Evolutionary conservation across 306 rosid species (phyloP), one percentile per base, ranked within the genome.

Genomic region (Sindora glabra): DNA sequence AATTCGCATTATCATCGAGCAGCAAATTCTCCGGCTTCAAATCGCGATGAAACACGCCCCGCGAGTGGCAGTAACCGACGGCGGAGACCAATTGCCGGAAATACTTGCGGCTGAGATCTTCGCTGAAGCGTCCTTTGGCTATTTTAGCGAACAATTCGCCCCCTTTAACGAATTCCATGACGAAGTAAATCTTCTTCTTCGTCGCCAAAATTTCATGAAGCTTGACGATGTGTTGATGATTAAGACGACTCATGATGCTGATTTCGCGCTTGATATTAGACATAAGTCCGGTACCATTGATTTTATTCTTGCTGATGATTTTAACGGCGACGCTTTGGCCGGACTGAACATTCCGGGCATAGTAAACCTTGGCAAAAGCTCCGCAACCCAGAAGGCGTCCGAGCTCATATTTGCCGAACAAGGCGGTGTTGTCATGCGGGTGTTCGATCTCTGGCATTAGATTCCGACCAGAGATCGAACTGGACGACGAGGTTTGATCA

Each of bases 281-380:
- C 47, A 63, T 69, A 13, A 84, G 48, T 0, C 60, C 61, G 0
- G 75, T 37, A 3, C 74, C 71, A 0, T 8, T 2, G 0, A 88
- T 48, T 53, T 78, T 88, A 70, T 84, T 88, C 71, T 88, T 88
- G 77, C 45, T 88, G 51, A 88, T 78, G 3, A 84, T 58, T 17
- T 88, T 88, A 1, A 84, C 46, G 12, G 92, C 96, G 40, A 79
- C 81, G 74, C 89, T 80, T 3, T 73, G 82, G 10, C 87, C 81
- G 2, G 74, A 73, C 0, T 44, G 48, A 0, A 62, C 44, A 62
- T 84, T 67, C 8, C 89, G 83, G 8, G 84, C 94, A 67, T 84
- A 72, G 70, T 82, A 88, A 0, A 88, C 94, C 68, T 88, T 88
- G 5, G 96, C 89, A 19, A 84, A 88, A 10, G 94, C 94, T 3